Base-by-base conservation (phyloP, 352 stramenopile genomes). In the Elongisporangium prolatum region DNA sequence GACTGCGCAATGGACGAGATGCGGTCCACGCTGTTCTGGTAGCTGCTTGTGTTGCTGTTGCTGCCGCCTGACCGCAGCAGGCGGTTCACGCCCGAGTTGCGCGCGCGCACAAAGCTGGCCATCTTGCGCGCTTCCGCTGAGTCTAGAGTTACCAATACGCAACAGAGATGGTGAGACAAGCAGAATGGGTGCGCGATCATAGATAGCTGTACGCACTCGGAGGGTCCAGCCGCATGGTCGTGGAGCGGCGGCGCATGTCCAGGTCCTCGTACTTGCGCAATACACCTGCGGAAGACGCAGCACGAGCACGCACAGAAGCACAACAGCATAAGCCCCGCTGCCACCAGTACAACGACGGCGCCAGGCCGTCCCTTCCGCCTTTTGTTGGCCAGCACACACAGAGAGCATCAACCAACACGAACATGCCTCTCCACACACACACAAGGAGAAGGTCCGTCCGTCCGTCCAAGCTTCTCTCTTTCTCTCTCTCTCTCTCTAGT, bases 241-340 rank as follows among this genome's bases (percentile, higher is more conserved):
- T 68, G 0, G 81, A 87, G 28, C 28, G 28, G 20, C 78, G 77
- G 20, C 81, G 75, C 1, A 79, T 70, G 20, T 91, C 81, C 6
- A 76, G 18, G 38, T 91, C 81, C n/a, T 91, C 80, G 48, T 87
- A 80, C 59, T 89, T 88, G 57, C 80, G 77, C 34, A 77, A 61
- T 51, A 80, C 75, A 50, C 65, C 64, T 68, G 58, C 37, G 25
- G n/a, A 57, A 53, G 54, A 49, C 49, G 61, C 50, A 54, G 57
- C 20, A 71, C 34, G 40, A 20, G 18, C 38, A 61, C 44, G 54
- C 22, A 52, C 50, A 67, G 61, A 51, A 67, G 49, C 47, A 64
- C 61, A 59, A 50, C 20, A 67, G 50, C 51, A 54, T 44, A 40
- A 40, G 28, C 28, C 28, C 9, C 28, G 28, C 28, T 40, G 28